phyloP scores from a whole-genome alignment of 2,329 filamentous ascomycete genomes.

The Cladosporium sp. region DNA sequence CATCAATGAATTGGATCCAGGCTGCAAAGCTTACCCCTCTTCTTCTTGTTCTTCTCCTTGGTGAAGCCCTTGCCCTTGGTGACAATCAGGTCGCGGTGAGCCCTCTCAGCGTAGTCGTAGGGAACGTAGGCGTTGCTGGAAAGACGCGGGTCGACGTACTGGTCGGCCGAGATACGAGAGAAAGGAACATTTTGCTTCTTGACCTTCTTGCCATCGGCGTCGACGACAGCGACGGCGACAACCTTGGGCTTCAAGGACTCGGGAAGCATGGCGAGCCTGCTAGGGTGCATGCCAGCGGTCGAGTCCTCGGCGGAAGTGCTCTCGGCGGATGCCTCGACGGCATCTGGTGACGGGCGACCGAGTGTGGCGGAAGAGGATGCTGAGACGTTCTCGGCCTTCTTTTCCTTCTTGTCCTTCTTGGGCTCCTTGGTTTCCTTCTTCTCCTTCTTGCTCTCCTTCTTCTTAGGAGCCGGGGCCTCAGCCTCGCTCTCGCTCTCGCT shows the following conservation, averaged over 20 bases:
- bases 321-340: conserved; percentile 16
- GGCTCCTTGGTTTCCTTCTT: conserved; percentile 27
- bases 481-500: conserved; percentile 26
- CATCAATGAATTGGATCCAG: background rate
- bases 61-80: conserved; percentile 97
- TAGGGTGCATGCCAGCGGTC: conserved; percentile 43
- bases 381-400: conserved; percentile 38
- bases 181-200: conserved; percentile 69
- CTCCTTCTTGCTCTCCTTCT: conserved; percentile 26
- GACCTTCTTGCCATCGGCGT: conserved; percentile 34
- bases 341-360: conserved; percentile 26
- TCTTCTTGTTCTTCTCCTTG: conserved; percentile 96
- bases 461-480: conserved; percentile 22
- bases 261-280: conserved; percentile 29
- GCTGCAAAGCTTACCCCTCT: conserved; percentile 37
- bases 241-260: conserved; percentile 15
- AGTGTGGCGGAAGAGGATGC: conserved; percentile 40
- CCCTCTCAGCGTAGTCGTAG: conserved; percentile 86
- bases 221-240: background rate
- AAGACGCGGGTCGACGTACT: conserved; percentile 68
- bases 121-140: conserved; percentile 78
- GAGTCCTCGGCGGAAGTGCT: conserved; percentile 39
- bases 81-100: conserved; percentile 83
- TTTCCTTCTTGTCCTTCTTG: conserved; percentile 40
- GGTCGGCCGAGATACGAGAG: conserved; percentile 72